Percentiles rank a stretch among this genome's conserved stretches.
Evolutionary conservation across 305 asterid species (phyloP).

Genomic region (Fraxinus xanthoxyloides): DNA sequence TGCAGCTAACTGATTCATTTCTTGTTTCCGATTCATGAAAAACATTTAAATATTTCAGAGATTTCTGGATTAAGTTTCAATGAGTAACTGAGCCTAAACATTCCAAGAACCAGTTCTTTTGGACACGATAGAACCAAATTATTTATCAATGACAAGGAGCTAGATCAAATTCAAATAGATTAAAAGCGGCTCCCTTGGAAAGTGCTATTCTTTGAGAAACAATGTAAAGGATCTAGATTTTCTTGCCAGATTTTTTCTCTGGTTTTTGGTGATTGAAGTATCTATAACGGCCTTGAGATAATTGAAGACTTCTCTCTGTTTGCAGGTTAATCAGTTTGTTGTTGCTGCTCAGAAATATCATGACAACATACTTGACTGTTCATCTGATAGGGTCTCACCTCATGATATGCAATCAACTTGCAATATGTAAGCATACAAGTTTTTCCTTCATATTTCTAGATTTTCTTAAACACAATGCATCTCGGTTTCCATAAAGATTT

Average conservation of each 20-base stretch:
- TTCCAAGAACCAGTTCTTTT: neutral
- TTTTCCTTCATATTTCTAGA: neutral
- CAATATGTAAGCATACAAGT: slow-evolving; percentile 34
- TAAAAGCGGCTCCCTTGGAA: neutral
- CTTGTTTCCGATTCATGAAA: neutral
- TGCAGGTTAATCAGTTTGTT: slow-evolving; percentile 52
- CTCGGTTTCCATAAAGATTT: neutral
- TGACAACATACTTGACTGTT: slow-evolving; percentile 17
- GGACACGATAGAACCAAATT: neutral
- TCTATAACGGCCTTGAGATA: neutral
- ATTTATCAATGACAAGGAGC: neutral
- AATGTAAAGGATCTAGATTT: slow-evolving; percentile 1
- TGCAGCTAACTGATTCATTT: neutral
- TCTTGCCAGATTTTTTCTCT: neutral
- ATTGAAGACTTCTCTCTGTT: slow-evolving; percentile 7
- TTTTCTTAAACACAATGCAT: slow-evolving; percentile 1
- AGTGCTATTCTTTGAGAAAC: neutral
- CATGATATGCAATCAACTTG: slow-evolving; percentile 28
- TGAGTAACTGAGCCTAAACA: neutral
- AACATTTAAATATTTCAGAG: neutral
- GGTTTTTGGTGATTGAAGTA: neutral
- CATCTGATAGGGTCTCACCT: slow-evolving; percentile 5
- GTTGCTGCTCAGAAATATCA: slow-evolving; percentile 36
- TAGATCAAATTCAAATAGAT: neutral
- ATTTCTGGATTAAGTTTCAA: neutral